phyloP scores from a whole-genome alignment of 495 filamentous ascomycete genomes.

The Trichoderma orchidacearum region DNA sequence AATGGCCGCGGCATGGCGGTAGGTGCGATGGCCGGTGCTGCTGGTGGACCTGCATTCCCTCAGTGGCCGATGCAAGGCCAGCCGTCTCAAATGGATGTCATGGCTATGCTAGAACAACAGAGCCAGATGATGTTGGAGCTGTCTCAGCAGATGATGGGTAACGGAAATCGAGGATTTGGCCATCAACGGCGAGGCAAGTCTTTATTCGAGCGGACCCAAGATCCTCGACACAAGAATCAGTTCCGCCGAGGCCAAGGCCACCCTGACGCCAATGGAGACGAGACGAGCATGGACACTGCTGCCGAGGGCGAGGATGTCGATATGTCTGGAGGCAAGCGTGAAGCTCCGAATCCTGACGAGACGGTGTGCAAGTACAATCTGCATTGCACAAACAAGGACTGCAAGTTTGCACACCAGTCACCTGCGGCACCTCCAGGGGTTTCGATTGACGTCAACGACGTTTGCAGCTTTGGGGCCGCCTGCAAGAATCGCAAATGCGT shows the following conservation, averaged over 20 bases:
- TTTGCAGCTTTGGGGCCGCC: constrained; percentile 72
- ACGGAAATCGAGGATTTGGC: constrained; percentile 11
- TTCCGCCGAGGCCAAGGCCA: constrained; percentile 21
- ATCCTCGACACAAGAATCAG: constrained; percentile 20
- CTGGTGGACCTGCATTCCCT: constrained; percentile 24
- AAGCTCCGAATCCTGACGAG: constrained; percentile 40
- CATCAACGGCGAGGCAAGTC: constrained; percentile 40
- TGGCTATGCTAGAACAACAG: constrained; percentile 81
- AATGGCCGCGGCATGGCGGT: constrained; percentile 21
- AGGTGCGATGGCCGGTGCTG: constrained; percentile 28
- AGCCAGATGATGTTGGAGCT: constrained; percentile 66
- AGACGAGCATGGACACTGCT: constrained; percentile 11
- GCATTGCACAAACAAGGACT: constrained; percentile 75
- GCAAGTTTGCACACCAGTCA: constrained; percentile 87
- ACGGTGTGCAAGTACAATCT: constrained; percentile 78
- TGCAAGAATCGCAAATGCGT: constrained; percentile 95
- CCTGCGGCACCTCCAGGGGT: constrained; percentile 72
- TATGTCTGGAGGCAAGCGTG: constrained; percentile 32
- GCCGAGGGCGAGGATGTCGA: constrained; percentile 33
- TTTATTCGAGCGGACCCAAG: constrained; percentile 62
- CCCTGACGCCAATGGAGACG: constrained; percentile 8
- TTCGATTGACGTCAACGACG: constrained; percentile 63
- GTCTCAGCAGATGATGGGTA: constrained; percentile 49
- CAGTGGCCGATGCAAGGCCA: constrained; percentile 33
- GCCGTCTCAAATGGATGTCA: constrained; percentile 60